Base-by-base conservation (phyloP, 192 early-diverging fungal species). In the Dissophora ornata region DNA sequence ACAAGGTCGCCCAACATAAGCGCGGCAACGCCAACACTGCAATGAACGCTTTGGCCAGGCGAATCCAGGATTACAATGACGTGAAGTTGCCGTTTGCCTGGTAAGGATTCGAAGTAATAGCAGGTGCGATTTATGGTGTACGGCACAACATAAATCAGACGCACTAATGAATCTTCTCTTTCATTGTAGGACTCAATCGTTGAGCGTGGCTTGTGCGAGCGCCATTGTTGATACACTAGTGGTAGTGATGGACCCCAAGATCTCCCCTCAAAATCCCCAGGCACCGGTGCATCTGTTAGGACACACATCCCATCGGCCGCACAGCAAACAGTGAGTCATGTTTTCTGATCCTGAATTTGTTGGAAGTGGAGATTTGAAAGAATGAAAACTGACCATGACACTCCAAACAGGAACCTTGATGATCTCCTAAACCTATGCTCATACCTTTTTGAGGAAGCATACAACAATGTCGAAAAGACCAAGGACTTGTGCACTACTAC, bases 1-100 rank as follows among this genome's bases (percentile, higher is more conserved):
- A 71, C 38, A 62, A 33, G 25, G 48, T 63, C 12, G 44, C 60
- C 0, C 69, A 71, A 19, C 69, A 63, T 16, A 71, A 71, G 25
- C 61, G 61, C 16, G 47, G 61, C 1, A 49, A 50, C 36, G 69
- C 53, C n/a, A 71, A 71, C 34, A 19, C 16, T 40, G 58, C 44
- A 0, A 42, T 71, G 54, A 63, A 63, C 29, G 49, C 28, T 22
- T 30, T 71, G 6, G 69, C 69, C 11, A 9, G 1, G 18, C 54
- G 32, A 7, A 50, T 71, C 15, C n/a, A 28, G 19, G 19, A 49
- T 7, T 50, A 12, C 28, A 63, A 62, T 29, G 54, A 63, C 38
- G 24, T 11, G 1, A 16, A 10, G 10, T 41, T 57, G 3, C 60
- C 60, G 8, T 62, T 63, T 46, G 29, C 57, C 9, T 71, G 69